Percentiles rank a stretch among this genome's conserved stretches.
These are phyloP conservation scores for Luffa aegyptiaca DNA, from an alignment of 306 rosid genomes.

Conservation along the genomic window DNA sequence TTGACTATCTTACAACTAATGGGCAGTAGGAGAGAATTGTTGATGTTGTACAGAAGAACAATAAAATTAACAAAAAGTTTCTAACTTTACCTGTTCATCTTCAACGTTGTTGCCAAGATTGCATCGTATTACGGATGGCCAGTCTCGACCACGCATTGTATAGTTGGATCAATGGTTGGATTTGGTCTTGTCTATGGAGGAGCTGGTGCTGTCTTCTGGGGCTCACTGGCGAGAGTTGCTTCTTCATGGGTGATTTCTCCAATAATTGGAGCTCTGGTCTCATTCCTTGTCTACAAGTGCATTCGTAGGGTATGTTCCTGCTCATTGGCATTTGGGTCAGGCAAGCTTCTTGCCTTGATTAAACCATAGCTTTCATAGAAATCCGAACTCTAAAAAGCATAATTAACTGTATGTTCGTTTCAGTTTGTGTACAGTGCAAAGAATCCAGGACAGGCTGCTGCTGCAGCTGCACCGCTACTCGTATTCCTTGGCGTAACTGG, in stretches of 20 bases:
- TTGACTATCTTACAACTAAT: neutral
- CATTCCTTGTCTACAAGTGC: constrained; percentile 92
- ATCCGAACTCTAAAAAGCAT: neutral
- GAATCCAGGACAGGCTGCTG: constrained; percentile 96
- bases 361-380: neutral
- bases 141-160: constrained; percentile 95
- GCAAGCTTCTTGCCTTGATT: neutral
- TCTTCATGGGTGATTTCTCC: constrained; percentile 96
- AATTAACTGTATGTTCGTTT: neutral
- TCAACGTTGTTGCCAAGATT: constrained; percentile 32
- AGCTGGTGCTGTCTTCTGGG: constrained; percentile 89
- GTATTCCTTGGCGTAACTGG: constrained; percentile 65
- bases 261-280: constrained; percentile 71
- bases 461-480: constrained; percentile 89
- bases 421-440: constrained; percentile 95
- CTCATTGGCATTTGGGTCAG: constrained; percentile 2
- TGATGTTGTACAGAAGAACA: neutral
- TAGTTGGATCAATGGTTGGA: constrained; percentile 98
- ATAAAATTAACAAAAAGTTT: neutral
- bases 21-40: neutral
- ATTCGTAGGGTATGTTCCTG: constrained; percentile 70
- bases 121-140: constrained; percentile 97
- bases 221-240: constrained; percentile 78
- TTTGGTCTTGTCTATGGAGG: constrained; percentile 88
- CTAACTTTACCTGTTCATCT: neutral